phyloP scores from a whole-genome alignment of 495 filamentous ascomycete species.

The Penicillium desertorum region DNA sequence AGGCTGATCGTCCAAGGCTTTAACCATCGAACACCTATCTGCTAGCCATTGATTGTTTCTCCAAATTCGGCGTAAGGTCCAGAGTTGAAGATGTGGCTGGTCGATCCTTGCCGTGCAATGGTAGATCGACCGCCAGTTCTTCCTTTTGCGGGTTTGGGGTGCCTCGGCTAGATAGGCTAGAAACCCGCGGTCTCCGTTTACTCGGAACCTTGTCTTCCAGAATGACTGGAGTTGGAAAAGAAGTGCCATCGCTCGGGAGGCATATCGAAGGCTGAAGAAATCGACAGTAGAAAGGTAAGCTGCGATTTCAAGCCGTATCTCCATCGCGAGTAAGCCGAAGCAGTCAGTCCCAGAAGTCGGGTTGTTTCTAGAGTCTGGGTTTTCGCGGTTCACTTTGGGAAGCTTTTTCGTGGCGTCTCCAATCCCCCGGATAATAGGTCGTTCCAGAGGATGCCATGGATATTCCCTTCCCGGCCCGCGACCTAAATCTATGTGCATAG shows the following conservation, averaged over 20 bases:
- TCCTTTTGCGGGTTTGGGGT: neutral
- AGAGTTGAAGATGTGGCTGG: neutral
- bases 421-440: constrained; percentile 3
- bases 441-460: neutral
- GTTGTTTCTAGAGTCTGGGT: neutral
- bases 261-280: constrained; percentile 8
- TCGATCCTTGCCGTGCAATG: neutral
- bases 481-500: too few relatives aligned
- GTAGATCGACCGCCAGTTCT: neutral
- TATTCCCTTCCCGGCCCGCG: too few relatives aligned
- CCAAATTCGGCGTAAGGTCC: neutral
- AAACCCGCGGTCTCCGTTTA: constrained; percentile 7
- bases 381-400: neutral
- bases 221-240: constrained; percentile 4
- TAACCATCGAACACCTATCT: neutral
- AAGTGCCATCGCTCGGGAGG: constrained; percentile 12
- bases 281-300: constrained; percentile 11
- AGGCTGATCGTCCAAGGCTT: neutral
- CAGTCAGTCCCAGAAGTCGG: neutral
- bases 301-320: constrained; percentile 12
- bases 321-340: constrained; percentile 11
- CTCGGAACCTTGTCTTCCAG: constrained; percentile 8
- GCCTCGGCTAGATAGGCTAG: neutral
- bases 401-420: neutral
- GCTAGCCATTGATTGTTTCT: neutral